phyloP scores from a whole-genome alignment of 164 flowering plant species.

The Dillenia turbinata region DNA sequence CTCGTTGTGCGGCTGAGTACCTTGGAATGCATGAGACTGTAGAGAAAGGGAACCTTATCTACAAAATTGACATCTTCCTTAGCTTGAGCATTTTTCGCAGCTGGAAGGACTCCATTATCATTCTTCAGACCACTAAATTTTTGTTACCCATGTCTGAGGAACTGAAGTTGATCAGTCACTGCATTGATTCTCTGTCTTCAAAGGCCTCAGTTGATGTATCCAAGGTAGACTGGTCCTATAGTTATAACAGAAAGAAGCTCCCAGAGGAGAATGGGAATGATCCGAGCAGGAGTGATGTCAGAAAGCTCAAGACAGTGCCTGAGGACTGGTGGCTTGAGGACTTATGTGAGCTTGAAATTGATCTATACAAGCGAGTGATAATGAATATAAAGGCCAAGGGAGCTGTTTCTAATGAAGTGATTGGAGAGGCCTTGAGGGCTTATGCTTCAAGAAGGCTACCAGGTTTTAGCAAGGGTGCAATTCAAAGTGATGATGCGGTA shows the following conservation, averaged over 20 bases:
- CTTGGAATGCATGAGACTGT: constrained; percentile 81
- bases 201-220: constrained; percentile 72
- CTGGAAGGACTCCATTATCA: constrained; percentile 94
- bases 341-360: constrained; percentile 79
- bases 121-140: constrained; percentile 68
- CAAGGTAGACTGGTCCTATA: constrained; percentile 90
- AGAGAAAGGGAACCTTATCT: constrained; percentile 86
- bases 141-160: constrained; percentile 69
- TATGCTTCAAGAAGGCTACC: constrained; percentile 66
- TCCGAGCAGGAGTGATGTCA: constrained; percentile 44
- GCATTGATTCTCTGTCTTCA: constrained; percentile 68
- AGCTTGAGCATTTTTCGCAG: constrained; percentile 75
- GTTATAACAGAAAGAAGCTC: constrained; percentile 67
- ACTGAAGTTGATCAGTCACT: constrained; percentile 55
- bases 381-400: constrained; percentile 49
- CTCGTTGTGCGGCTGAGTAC: constrained; percentile 90
- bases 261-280: constrained; percentile 67
- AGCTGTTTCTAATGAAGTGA: constrained; percentile 37
- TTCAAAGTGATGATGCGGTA: constrained; percentile 33
- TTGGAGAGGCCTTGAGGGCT: constrained; percentile 86
- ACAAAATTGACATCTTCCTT: constrained; percentile 86
- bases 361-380: constrained; percentile 59
- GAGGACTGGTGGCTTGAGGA: constrained; percentile 99
- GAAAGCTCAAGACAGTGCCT: constrained; percentile 51
- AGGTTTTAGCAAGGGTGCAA: constrained; percentile 50